These are phyloP conservation scores for Leptographium flavum DNA, from an alignment of 2,329 filamentous ascomycete species.

Conservation along the genomic window DNA sequence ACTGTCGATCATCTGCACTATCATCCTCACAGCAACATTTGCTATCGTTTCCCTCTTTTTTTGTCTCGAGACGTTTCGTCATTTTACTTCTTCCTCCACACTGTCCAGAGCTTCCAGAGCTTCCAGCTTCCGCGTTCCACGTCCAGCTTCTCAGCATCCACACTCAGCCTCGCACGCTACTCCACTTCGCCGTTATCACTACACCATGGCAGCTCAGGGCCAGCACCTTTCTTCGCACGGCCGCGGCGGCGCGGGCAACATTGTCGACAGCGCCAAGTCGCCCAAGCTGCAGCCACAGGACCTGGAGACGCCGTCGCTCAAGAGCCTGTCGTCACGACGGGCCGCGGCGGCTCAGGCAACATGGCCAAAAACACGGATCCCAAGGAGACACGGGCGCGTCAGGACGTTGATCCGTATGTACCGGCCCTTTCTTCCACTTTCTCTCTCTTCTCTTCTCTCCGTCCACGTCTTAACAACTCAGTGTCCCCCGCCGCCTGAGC, in stretches of 20 bases:
- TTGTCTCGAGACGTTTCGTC: too few relatives aligned
- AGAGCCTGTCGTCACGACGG: constrained; percentile 75
- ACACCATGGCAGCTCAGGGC: constrained; percentile 19
- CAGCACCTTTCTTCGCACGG: constrained; percentile 51
- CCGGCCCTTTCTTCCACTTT: constrained; percentile 1
- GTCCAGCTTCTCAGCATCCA: too few relatives aligned
- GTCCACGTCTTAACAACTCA: constrained; percentile 13
- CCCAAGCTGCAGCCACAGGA: constrained; percentile 41
- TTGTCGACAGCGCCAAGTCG: constrained; percentile 37
- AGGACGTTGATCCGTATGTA: constrained; percentile 67
- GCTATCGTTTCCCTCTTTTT: too few relatives aligned
- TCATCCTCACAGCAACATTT: too few relatives aligned
- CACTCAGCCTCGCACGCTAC: background rate
- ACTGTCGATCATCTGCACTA: too few relatives aligned
- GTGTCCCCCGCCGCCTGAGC: constrained; percentile 40
- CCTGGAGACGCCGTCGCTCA: constrained; percentile 71
- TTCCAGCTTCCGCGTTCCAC: too few relatives aligned
- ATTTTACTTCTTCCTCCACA: too few relatives aligned
- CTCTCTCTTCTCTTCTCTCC: background rate
- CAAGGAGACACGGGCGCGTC: constrained; percentile 58
- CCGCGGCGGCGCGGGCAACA: constrained; percentile 68
- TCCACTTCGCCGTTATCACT: background rate
- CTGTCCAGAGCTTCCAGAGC: too few relatives aligned
- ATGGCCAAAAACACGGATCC: constrained; percentile 66
- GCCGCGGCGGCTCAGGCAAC: constrained; percentile 77